These are phyloP conservation scores for Colletotrichum sp. DNA, from an alignment of 2,329 filamentous ascomycete species.

Conservation along the genomic window DNA sequence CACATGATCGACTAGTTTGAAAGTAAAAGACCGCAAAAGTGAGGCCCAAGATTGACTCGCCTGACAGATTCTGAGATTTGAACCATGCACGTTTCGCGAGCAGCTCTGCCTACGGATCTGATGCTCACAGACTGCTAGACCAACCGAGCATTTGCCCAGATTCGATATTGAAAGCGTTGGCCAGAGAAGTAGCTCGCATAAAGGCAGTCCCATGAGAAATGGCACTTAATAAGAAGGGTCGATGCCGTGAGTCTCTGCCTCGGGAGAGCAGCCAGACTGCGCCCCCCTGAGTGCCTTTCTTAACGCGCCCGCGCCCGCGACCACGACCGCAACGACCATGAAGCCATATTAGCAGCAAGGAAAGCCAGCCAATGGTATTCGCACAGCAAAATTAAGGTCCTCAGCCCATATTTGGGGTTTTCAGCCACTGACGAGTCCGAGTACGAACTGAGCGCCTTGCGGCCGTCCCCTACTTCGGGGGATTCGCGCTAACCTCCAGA, in stretches of 20 bases:
- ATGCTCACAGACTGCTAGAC: background rate
- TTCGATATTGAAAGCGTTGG: background rate
- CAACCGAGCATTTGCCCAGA: background rate
- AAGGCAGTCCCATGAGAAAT: no score
- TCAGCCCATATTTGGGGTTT: background rate
- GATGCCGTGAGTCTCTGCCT: background rate
- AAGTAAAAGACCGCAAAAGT: accelerated
- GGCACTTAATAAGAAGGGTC: background rate
- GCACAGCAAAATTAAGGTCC: background rate
- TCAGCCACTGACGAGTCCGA: background rate
- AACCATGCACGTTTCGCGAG: background rate
- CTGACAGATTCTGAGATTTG: background rate
- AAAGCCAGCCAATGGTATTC: background rate
- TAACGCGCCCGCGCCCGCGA: background rate
- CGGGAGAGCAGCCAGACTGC: background rate
- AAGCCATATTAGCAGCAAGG: background rate
- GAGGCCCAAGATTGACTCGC: background rate
- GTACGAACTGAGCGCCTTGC: background rate
- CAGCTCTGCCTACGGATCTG: background rate
- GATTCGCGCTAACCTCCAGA: background rate
- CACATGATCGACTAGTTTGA: background rate
- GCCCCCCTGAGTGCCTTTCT: background rate
- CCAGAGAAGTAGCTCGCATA: background rate
- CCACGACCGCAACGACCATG: background rate
- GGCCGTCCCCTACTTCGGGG: background rate